Evolutionary conservation across 331 rosid genomes (phyloP), one percentile per base, ranked within the genome.

Genomic region (Ulmus americana): DNA sequence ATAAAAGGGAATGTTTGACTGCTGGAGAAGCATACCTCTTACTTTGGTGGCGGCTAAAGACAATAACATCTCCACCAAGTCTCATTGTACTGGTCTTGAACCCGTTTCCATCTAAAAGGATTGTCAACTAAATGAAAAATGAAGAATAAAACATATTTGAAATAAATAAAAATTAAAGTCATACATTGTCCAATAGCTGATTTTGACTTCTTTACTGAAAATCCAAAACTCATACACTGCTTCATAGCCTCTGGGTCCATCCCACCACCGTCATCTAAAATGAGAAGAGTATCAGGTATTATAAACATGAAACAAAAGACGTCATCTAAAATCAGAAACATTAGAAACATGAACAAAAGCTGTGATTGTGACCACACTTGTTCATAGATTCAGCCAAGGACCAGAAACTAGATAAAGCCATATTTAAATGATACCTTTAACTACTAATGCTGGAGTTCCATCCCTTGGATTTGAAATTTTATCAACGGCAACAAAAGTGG

Each of bases 71-170:
- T 3, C 86, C 95, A 68, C 95, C 96, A 65, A 91, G 85, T 77
- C 97, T 88, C 96, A 88, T 91, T 18, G 83, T 88, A 67, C 97
- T 82, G 16, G 96, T 88, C 77, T 91, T 91, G 86, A 91, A 88
- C 61, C 97, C 97, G 78, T 91, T 91, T 80, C 96, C 97, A 86
- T 91, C 97, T 91, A 83, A 69, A 80, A 77, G 63, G 76, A 74
- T 77, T 65, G 51, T 63, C 66, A 65, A 80, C 62, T 66, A 77
- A 70, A 28, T 28, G 70, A 76, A 76, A 59, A 42, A 45, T 20
- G 64, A 48, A 41, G 42, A 70, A 20, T 40, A 61, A 39, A 59
- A 71, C 59, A 62, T 35, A 54, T 39, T 18, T 20, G 47, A 60
- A 79, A 59, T 68, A 68, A 74, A 74, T 42, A 41, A 12, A 43